phyloP scores from a whole-genome alignment of 106 monocot species.

The Triglochin maritima region DNA sequence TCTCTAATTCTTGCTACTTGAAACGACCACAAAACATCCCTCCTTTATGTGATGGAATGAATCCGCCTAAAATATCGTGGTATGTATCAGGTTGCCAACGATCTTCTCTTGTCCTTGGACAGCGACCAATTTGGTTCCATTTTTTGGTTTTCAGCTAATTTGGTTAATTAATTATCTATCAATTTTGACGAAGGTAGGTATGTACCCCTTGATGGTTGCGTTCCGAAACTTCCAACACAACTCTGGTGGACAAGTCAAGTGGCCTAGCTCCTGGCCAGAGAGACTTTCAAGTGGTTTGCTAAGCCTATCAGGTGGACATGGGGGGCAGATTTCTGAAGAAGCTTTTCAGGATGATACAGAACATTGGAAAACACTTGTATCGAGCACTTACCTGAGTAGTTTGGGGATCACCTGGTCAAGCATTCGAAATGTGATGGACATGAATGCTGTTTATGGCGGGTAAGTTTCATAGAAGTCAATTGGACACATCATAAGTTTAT shows the following conservation, averaged over 20 bases:
- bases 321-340: conserved; percentile 14
- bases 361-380: conserved; percentile 58
- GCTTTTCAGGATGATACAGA: conserved; percentile 34
- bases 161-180: conserved; percentile 3
- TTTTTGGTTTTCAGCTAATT: conserved; percentile 2
- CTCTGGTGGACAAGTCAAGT: conserved; percentile 21
- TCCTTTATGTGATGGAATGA: conserved; percentile 41
- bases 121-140: too few relatives aligned
- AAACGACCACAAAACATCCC: conserved; percentile 39
- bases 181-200: conserved; percentile 35
- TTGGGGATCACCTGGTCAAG: conserved; percentile 64
- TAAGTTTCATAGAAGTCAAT: conserved; percentile 16
- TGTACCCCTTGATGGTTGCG: conserved; percentile 65
- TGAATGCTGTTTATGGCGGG: conserved; percentile 94
- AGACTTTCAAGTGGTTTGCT: conserved; percentile 39
- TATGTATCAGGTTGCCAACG: conserved; percentile 8
- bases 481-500: too few relatives aligned
- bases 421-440: conserved; percentile 86
- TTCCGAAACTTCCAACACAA: conserved; percentile 26
- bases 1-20: conserved; percentile 62
- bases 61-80: conserved; percentile 47
- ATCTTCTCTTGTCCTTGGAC: too few relatives aligned
- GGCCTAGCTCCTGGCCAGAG: conserved; percentile 68
- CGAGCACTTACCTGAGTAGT: conserved; percentile 32
- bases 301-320: conserved; percentile 22